Conservation (phyloP, 2,329 filamentous ascomycete genomes). For the Ciborinia camelliae region DNA sequence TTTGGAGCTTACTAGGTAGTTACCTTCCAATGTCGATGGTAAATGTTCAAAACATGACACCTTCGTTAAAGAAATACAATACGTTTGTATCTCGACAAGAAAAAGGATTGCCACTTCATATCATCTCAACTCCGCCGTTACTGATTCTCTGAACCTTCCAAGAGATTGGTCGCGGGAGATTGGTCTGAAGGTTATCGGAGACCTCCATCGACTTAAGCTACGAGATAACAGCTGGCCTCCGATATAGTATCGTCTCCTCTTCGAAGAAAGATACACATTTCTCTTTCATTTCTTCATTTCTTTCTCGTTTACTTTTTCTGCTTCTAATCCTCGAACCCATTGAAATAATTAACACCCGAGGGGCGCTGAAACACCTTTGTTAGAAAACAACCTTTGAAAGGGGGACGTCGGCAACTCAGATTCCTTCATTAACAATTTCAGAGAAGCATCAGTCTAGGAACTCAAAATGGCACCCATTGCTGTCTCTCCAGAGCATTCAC, state of each 20-base stretch:
- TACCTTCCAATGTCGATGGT: not conserved
- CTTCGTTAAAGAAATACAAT: not conserved
- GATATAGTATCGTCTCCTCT: conserved; percentile 9
- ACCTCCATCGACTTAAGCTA: conserved; percentile 14
- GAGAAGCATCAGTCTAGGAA: not conserved
- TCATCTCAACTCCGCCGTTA: conserved; percentile 14
- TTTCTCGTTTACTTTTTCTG: not conserved
- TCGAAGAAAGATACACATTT: not conserved
- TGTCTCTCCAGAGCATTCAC: conserved; percentile 45
- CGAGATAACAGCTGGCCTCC: conserved; percentile 16
- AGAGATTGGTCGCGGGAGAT: not conserved
- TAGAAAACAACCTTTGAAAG: not conserved
- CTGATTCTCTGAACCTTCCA: not conserved
- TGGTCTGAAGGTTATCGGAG: conserved; percentile 12
- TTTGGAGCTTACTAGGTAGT: not conserved
- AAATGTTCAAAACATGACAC: not conserved
- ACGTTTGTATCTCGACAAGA: not conserved
- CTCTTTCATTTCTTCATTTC: not conserved
- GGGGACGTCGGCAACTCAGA: not conserved
- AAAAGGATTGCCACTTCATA: not conserved
- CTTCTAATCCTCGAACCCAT: not conserved
- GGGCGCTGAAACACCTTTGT: not conserved
- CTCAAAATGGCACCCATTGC: conserved; percentile 56
- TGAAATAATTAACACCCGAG: not conserved
- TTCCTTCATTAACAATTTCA: not conserved